phyloP scores from a whole-genome alignment of 164 flowering plant genomes.

The Berberis vulgaris region DNA sequence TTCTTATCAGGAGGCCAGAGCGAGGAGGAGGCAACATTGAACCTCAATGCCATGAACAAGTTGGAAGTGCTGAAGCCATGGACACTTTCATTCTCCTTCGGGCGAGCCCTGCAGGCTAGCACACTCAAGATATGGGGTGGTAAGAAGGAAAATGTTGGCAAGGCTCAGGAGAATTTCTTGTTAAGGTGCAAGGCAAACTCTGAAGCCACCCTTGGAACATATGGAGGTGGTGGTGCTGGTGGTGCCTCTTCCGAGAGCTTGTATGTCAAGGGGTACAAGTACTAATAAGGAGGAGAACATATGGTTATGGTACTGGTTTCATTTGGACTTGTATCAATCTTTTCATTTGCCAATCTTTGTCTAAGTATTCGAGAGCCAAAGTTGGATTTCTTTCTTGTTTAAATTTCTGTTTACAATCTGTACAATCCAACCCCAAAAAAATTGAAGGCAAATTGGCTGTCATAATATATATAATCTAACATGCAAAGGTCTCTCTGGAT shows the following conservation, averaged over 20 bases:
- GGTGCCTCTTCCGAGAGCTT: slow-evolving; percentile 65
- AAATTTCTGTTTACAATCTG: no score
- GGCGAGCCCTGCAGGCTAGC: slow-evolving; percentile 74
- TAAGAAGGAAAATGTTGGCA: slow-evolving; percentile 57
- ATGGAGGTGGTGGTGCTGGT: slow-evolving; percentile 36
- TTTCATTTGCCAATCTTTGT: no score
- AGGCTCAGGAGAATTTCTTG: slow-evolving; percentile 57
- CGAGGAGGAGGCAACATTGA: slow-evolving; percentile 76
- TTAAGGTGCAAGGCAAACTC: slow-evolving; percentile 73
- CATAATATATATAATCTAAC: no score
- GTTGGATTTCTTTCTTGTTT: no score
- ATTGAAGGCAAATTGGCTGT: no score
- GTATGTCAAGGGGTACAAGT: slow-evolving; percentile 63
- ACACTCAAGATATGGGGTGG: slow-evolving; percentile 82
- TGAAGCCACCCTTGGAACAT: slow-evolving; percentile 73
- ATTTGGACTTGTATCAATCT: no score
- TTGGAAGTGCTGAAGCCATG: slow-evolving; percentile 74
- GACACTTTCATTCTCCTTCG: slow-evolving; percentile 79
- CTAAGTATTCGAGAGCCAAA: no score
- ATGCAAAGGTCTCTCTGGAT: no score
- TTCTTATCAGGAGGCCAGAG: slow-evolving; percentile 81
- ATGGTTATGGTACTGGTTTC: no score
- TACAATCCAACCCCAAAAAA: no score
- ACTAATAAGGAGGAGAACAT: slow-evolving; percentile 15
- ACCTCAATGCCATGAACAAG: slow-evolving; percentile 74